Base-by-base conservation (phyloP, 306 rosid genomes). In the Hylodesmum podocarpum region DNA sequence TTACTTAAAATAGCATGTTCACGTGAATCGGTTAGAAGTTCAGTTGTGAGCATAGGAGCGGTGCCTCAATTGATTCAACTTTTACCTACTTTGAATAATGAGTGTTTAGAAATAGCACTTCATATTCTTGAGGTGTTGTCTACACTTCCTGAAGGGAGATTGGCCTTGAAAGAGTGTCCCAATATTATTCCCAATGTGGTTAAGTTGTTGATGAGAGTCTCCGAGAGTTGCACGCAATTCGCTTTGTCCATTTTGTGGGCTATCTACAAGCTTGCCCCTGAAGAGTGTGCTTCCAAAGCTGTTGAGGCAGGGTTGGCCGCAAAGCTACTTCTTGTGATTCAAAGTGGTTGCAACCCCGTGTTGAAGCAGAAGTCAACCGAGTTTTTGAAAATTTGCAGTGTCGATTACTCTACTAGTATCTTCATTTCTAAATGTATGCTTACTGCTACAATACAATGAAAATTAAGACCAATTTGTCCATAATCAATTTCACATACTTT, bases 381-480 rank as follows among this genome's bases (percentile, higher is more conserved):
- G 89, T 89, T 92, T 18, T 82, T 92, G 63, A 90, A 92, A 71
- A 66, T 92, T 73, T 92, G 96, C 65, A 92, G 96, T 72, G 68
- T 90, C 39, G 90, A 92, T 87, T 92, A 88, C 83, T 84, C 89
- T 7, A 49, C 91, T 27, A 84, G 90, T 14, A 67, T 79, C 55
- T 92, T 92, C 80, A 88, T 92, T 77, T 92, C 97, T 3, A 88
- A 92, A 66, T 92, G 96, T 77, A 92, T 88, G 90, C 97, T 92
- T 70, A 88, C 96, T 29, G 86, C 88, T 43, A 90, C 96, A 36
- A 87, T 92, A 81, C 97, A 84, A 83, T 92, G 93, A 83, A 54
- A 5, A 2, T 19, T 5, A 16, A 57, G 19, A 57, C 4, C 6
- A 55, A 47, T 66, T 79, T 89, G 87, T 75, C 69, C 77, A 73